Conservation (phyloP, 129 eudicot genomes). For the Arctium minus region DNA sequence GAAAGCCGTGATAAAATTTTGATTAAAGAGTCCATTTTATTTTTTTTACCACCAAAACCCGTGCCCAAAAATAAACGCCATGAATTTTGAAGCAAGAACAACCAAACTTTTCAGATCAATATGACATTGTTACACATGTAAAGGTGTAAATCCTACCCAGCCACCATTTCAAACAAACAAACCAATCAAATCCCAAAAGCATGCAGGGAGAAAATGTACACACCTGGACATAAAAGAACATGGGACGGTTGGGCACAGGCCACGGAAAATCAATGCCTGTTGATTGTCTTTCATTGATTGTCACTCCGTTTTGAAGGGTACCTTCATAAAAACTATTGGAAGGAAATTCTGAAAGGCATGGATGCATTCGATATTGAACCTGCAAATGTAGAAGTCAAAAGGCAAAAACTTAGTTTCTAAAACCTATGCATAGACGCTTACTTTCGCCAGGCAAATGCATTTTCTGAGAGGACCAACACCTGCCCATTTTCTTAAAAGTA, state of each 20-base stretch:
- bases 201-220: not conserved
- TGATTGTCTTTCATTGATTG: slow-evolving; percentile 86
- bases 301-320: slow-evolving; percentile 93
- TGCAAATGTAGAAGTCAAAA: slow-evolving; percentile 19
- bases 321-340: slow-evolving; percentile 93
- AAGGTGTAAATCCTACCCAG: not conserved
- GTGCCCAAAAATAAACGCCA: not conserved
- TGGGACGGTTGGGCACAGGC: slow-evolving; percentile 97
- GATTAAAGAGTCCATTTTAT: not conserved
- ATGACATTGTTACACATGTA: not conserved
- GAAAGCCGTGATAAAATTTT: not conserved
- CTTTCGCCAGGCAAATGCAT: not conserved
- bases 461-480: not conserved
- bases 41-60: too few relatives aligned
- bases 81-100: not conserved
- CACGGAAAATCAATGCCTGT: slow-evolving; percentile 97
- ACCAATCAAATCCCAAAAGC: not conserved
- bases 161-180: not conserved
- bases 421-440: not conserved
- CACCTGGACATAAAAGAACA: slow-evolving; percentile 98
- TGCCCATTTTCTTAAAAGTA: not conserved
- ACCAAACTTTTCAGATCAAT: not conserved
- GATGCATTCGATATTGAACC: slow-evolving; percentile 98
- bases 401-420: not conserved
- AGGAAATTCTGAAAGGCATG: slow-evolving; percentile 86